A percentile compares a stretch with the other conserved stretches of the same genome.
Evolutionary conservation across 2,329 filamentous ascomycete species (phyloP).

Genomic region (Tolypocladium album): DNA sequence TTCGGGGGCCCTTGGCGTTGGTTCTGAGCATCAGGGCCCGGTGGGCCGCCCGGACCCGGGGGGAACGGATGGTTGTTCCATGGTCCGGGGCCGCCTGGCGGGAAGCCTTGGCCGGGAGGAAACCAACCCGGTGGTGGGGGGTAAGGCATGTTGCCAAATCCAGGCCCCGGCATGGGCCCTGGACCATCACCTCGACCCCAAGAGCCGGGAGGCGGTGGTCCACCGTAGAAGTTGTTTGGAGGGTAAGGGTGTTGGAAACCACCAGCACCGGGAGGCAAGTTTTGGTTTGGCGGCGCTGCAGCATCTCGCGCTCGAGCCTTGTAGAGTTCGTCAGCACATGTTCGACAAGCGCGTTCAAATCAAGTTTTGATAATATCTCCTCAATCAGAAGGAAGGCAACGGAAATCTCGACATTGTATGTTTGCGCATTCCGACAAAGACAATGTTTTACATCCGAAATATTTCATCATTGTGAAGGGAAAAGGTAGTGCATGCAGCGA

Average conservation of each 20-base stretch:
- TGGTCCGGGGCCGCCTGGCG: slow-evolving; percentile 51
- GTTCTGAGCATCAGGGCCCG: slow-evolving; percentile 51
- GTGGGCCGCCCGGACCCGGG: slow-evolving; percentile 43
- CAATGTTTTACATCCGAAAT: slow-evolving; percentile 87
- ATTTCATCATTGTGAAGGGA: slow-evolving; percentile 65
- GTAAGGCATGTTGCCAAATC: slow-evolving; percentile 66
- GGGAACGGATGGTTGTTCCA: slow-evolving; percentile 52
- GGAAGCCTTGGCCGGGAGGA: slow-evolving; percentile 66
- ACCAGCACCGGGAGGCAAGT: slow-evolving; percentile 20
- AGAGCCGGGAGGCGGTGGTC: slow-evolving; percentile 38
- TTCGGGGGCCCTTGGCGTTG: slow-evolving; percentile 41
- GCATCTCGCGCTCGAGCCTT: slow-evolving; percentile 30
- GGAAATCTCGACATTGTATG: slow-evolving; percentile 92
- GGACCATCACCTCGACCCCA: slow-evolving; percentile 43
- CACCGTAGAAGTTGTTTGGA: slow-evolving; percentile 36
- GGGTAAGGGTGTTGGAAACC: slow-evolving; percentile 34
- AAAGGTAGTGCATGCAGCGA: slow-evolving; percentile 1
- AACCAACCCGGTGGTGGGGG: slow-evolving; percentile 72
- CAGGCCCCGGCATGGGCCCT: slow-evolving; percentile 46
- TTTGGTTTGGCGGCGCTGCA: slow-evolving; percentile 19
- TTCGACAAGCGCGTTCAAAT: slow-evolving; percentile 11
- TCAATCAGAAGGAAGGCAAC: slow-evolving; percentile 99
- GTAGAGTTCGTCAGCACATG: slow-evolving; percentile 12
- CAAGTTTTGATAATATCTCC: neutral
- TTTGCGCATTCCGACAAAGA: slow-evolving; percentile 85